These are phyloP conservation scores for Spencermartinsiella ligniputridi DNA, from an alignment of 1,139 yeast species.

Conservation along the genomic window DNA sequence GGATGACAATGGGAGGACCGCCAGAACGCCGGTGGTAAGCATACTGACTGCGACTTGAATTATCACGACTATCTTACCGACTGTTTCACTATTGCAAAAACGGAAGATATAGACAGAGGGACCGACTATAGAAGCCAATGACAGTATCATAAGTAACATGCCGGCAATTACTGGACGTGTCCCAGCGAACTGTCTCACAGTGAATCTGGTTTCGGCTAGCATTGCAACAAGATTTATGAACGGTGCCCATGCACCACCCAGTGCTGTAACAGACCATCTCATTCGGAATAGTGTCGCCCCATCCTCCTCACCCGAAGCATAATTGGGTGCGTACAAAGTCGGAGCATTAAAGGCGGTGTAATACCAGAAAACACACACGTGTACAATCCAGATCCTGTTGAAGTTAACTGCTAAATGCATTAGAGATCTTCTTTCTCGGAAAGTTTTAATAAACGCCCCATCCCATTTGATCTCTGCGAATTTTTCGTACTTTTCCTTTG, in stretches of 20 bases:
- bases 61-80: conserved; percentile 50
- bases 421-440: conserved; percentile 72
- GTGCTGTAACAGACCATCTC: conserved; percentile 55
- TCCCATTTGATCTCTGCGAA: conserved; percentile 59
- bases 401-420: conserved; percentile 70
- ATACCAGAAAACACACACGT: conserved; percentile 74
- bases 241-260: conserved; percentile 72
- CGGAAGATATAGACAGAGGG: conserved; percentile 61
- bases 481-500: conserved; percentile 42
- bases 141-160: conserved; percentile 40
- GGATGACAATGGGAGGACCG: conserved; percentile 55
- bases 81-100: conserved; percentile 44
- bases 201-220: conserved; percentile 56
- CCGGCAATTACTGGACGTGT: conserved; percentile 47
- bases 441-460: conserved; percentile 64
- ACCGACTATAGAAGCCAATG: conserved; percentile 46
- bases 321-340: conserved; percentile 62
- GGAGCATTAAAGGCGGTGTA: conserved; percentile 77
- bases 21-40: conserved; percentile 54
- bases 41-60: conserved; percentile 59
- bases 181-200: conserved; percentile 70
- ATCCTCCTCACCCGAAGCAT: conserved; percentile 52
- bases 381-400: conserved; percentile 80
- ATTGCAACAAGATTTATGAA: conserved; percentile 60
- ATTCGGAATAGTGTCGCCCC: conserved; percentile 59